Conservation (phyloP, 129 eudicot genomes). For the Tagetes erecta region DNA sequence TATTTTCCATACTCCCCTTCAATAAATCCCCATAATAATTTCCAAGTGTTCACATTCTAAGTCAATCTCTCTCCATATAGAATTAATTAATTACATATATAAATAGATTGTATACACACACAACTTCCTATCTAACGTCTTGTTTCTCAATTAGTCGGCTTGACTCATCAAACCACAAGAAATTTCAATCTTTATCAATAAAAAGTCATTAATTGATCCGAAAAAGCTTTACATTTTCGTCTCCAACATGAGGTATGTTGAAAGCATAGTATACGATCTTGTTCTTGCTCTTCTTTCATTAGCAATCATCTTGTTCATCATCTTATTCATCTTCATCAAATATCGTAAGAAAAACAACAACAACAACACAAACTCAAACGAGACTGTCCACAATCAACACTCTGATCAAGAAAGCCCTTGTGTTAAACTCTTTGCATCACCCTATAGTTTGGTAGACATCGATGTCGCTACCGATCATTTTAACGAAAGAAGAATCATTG, state of each 20-base stretch:
- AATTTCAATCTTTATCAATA: not conserved
- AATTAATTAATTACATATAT: not conserved
- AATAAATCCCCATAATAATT: constrained; percentile 26
- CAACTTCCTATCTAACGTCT: constrained; percentile 27
- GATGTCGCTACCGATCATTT: constrained; percentile 85
- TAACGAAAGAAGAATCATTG: constrained; percentile 59
- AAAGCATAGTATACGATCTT: constrained; percentile 37
- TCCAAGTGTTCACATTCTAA: constrained; percentile 33
- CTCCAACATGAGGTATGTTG: constrained; percentile 45
- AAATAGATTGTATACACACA: not conserved
- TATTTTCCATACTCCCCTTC: constrained; percentile 27
- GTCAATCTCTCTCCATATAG: constrained; percentile 14
- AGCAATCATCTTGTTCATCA: constrained; percentile 36
- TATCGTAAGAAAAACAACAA: constrained; percentile 45
- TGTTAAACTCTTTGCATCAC: constrained; percentile 41
- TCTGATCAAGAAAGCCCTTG: constrained; percentile 45
- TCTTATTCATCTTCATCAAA: constrained; percentile 39
- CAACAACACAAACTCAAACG: constrained; percentile 27
- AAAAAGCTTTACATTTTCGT: constrained; percentile 4
- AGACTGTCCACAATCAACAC: constrained; percentile 32
- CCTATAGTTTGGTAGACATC: constrained; percentile 59
- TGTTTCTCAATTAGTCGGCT: constrained; percentile 41
- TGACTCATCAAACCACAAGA: constrained; percentile 32
- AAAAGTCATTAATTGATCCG: not conserved
- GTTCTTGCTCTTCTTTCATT: constrained; percentile 50